phyloP scores from a whole-genome alignment of 805 yeast species.

The Starmerella apis region DNA sequence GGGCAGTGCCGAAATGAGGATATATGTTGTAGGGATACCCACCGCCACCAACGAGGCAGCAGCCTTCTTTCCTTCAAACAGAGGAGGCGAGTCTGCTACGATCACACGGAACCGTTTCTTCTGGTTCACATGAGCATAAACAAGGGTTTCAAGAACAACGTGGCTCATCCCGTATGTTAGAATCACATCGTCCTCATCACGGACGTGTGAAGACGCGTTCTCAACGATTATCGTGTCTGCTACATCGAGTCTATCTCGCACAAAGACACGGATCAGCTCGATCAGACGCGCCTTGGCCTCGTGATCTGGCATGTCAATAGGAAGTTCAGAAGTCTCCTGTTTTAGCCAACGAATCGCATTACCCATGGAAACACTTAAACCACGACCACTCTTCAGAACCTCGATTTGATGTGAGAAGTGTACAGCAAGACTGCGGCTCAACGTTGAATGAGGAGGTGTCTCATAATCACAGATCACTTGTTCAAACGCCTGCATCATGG shows the following conservation, averaged over 20 bases:
- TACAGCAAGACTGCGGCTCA: constrained; percentile 78
- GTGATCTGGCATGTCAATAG: constrained; percentile 57
- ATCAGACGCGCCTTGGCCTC: constrained; percentile 56
- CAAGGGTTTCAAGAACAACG: constrained; percentile 66
- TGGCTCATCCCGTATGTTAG: constrained; percentile 82
- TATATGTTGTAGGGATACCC: constrained; percentile 68
- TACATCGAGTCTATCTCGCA: constrained; percentile 72
- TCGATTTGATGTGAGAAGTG: constrained; percentile 89
- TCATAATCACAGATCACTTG: constrained; percentile 65
- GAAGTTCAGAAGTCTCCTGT: constrained; percentile 76
- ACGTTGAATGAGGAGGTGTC: constrained; percentile 76
- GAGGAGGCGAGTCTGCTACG: constrained; percentile 85
- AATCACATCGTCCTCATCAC: constrained; percentile 58
- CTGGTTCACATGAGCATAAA: constrained; percentile 51
- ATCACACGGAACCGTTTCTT: constrained; percentile 64
- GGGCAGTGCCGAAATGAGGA: constrained; percentile 65
- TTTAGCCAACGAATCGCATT: constrained; percentile 95
- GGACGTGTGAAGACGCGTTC: constrained; percentile 65
- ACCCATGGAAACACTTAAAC: constrained; percentile 90
- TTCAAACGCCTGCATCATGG: constrained; percentile 78
- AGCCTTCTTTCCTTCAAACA: constrained; percentile 81
- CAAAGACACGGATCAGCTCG: constrained; percentile 65
- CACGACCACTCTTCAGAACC: constrained; percentile 79
- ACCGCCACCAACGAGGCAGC: constrained; percentile 51
- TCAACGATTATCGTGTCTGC: constrained; percentile 76